phyloP scores from a whole-genome alignment of 2,329 filamentous ascomycete genomes.

The Colletotrichum chrysophilum region DNA sequence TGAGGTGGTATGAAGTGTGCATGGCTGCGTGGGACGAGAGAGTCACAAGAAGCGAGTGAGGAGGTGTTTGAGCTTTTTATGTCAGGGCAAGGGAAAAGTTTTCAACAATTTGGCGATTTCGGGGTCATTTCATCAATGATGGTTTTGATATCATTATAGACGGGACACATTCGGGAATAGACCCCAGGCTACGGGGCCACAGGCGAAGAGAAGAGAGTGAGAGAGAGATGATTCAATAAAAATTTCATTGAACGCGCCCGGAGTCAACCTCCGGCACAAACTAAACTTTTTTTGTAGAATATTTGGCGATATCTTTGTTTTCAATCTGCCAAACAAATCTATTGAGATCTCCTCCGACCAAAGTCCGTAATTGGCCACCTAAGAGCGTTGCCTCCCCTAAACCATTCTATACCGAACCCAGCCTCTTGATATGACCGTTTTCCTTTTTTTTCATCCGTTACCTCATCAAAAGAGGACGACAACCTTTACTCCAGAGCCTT shows the following conservation, averaged over 20 bases:
- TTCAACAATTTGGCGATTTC: not conserved
- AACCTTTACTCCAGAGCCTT: slow-evolving; percentile 66
- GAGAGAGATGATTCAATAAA: not conserved
- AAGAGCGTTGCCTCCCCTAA: not conserved
- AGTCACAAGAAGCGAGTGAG: not conserved
- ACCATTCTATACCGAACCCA: not conserved
- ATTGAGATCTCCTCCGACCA: not conserved
- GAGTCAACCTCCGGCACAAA: not conserved
- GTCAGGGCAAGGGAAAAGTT: not conserved
- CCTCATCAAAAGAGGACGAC: not conserved
- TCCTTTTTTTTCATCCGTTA: not conserved
- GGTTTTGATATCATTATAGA: not conserved
- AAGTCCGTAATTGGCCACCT: not conserved
- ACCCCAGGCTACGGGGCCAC: not conserved
- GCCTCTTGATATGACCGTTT: not conserved
- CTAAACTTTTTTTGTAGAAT: not conserved
- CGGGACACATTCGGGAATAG: not conserved
- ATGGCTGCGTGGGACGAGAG: not conserved
- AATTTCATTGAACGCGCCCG: not conserved
- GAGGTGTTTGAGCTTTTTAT: not conserved
- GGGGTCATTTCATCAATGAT: not conserved
- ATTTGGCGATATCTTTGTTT: not conserved
- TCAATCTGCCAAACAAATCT: not conserved
- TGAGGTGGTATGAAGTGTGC: not conserved
- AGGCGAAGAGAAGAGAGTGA: not conserved